Evolutionary conservation across 192 early-diverging fungal species (phyloP).

Genomic region (Obelidium mucronatum): DNA sequence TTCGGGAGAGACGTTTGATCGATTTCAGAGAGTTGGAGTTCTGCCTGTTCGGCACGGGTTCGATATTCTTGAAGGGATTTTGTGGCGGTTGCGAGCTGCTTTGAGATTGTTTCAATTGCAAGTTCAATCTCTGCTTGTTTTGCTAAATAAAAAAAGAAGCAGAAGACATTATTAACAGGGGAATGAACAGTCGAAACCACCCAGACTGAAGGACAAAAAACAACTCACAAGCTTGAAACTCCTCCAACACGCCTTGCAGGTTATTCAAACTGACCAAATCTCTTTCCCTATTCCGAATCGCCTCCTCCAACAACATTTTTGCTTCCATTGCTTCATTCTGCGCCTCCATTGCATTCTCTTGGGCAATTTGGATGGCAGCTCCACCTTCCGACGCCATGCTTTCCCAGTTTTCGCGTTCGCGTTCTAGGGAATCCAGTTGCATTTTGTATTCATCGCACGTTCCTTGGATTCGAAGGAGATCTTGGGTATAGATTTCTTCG

Average conservation of each 20-base stretch:
- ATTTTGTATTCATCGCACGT: constrained; percentile 59
- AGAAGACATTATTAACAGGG: background rate
- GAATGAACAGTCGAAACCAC: background rate
- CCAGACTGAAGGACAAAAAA: constrained; percentile 7
- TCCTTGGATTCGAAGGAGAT: constrained; percentile 63
- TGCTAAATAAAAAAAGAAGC: constrained; percentile 15
- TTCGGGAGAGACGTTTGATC: background rate
- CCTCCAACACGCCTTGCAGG: constrained; percentile 85
- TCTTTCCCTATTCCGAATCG: constrained; percentile 59
- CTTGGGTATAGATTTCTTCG: constrained; percentile 65
- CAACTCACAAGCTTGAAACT: constrained; percentile 80
- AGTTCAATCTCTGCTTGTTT: constrained; percentile 69
- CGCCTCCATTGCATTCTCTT: constrained; percentile 51
- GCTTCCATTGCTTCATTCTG: constrained; percentile 57
- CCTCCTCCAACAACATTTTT: constrained; percentile 51
- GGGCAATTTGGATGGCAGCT: constrained; percentile 54
- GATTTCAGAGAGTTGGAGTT: constrained; percentile 42
- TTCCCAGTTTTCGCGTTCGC: constrained; percentile 73
- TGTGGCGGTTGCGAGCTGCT: constrained; percentile 48
- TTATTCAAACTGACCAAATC: constrained; percentile 73
- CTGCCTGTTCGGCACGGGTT: constrained; percentile 60
- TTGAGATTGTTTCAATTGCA: constrained; percentile 58
- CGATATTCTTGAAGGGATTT: constrained; percentile 63
- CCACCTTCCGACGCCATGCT: constrained; percentile 61
- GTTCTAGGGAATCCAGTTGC: constrained; percentile 64